Base-by-base conservation (phyloP, 352 stramenopile genomes). In the Globisporangium acanthophoron region DNA sequence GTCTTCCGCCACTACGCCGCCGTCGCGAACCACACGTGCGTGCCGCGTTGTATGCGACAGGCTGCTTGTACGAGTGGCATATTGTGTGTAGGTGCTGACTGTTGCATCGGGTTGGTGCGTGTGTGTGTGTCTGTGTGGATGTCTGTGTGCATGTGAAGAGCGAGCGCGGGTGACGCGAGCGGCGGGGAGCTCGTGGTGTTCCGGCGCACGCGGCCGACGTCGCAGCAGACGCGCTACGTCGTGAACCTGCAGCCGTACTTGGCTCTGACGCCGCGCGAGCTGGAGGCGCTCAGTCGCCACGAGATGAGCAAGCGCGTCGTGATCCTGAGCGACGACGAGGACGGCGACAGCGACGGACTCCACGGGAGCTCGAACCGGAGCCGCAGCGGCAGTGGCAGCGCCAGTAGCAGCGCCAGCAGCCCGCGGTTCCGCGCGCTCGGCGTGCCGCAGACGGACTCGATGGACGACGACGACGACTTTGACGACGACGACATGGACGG, bases 1-100 rank as follows among this genome's bases (percentile, higher is more conserved):
- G 80, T 90, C 54, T 90, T 87, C 44, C 73, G 73, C n/a, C 80
- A 90, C 51, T 90, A 87, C 64, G 76, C 81, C 13, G 58, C 73
- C 3, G 63, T 76, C 6, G 73, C 64, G 54, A 61, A 69, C 35
- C 67, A 66, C 53, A 60, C 64, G 66, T 77, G 61, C 49, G 69
- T 71, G 16, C 41, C 6, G 15, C 16, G 11, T 47, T 39, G 18
- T 15, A 3, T 33, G 37, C 2, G 5, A 11, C 3, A 37, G 5
- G 35, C 8, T 15, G 35, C 35, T 12, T 9, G 35, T 40, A 15
- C 31, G 0, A 27, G 5, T 35, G 31, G 40, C 13, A 6, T 41
- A 31, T 37, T 16, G 5, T 41, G 3, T 13, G 51, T 12, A 35
- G 18, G 6, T 27, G 6, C 5, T 24, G 13, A 29, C 9, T 6